Evolutionary conservation across 805 yeast genomes (phyloP).

Genomic region (Yarrowia sp.): DNA sequence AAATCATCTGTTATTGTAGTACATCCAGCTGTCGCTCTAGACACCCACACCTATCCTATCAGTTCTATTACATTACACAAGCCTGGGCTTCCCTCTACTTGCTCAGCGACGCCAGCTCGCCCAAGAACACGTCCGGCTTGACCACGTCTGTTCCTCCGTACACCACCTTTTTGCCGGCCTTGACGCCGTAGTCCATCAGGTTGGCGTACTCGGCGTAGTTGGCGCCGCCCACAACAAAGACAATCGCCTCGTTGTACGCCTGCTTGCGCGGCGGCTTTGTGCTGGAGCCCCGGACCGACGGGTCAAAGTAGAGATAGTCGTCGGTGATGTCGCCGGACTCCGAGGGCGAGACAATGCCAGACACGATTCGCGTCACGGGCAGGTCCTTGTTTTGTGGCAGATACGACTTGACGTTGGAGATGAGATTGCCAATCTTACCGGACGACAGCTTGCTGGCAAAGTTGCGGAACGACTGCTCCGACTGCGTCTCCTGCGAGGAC

Average conservation of each 20-base stretch:
- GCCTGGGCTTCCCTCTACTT: too few relatives aligned
- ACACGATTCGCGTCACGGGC: constrained; percentile 87
- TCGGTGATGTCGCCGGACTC: constrained; percentile 67
- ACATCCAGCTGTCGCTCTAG: too few relatives aligned
- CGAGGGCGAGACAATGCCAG: constrained; percentile 63
- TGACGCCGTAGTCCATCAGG: constrained; percentile 77
- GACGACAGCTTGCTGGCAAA: constrained; percentile 81
- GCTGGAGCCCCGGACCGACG: constrained; percentile 82
- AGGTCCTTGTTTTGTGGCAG: constrained; percentile 84
- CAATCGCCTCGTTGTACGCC: constrained; percentile 74
- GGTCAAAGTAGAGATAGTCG: constrained; percentile 87
- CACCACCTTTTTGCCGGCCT: constrained; percentile 53
- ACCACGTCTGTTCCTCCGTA: constrained; percentile 27
- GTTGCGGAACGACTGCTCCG: constrained; percentile 40
- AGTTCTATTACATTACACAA: too few relatives aligned
- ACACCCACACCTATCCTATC: too few relatives aligned
- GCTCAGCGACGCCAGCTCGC: background rate
- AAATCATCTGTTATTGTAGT: too few relatives aligned
- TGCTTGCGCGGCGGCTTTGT: constrained; percentile 85
- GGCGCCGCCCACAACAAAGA: constrained; percentile 96
- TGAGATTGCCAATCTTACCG: constrained; percentile 77
- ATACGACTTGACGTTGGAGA: constrained; percentile 81
- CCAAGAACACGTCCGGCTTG: constrained; percentile 17
- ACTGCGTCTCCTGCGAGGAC: constrained; percentile 32
- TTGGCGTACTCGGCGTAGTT: constrained; percentile 92